These are phyloP conservation scores for Phyllosticta ampelicida DNA, from an alignment of 2,329 filamentous ascomycete genomes.

Conservation along the genomic window DNA sequence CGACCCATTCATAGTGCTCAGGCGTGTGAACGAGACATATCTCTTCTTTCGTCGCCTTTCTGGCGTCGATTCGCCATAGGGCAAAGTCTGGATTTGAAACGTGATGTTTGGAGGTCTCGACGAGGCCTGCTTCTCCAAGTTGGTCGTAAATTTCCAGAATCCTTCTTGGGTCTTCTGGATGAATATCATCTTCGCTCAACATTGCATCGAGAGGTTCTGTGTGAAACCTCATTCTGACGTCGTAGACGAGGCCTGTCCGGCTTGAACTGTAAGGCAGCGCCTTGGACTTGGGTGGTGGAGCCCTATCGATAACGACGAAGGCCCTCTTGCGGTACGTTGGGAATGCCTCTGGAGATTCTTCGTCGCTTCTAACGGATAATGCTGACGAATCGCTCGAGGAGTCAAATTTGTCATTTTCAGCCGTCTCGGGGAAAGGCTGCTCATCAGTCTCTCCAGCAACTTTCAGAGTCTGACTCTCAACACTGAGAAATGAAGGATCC, in stretches of 20 bases:
- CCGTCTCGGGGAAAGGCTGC: not conserved
- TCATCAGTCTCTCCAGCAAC: not conserved
- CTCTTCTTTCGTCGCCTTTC: conserved; percentile 68
- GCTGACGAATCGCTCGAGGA: not conserved
- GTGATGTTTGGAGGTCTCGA: conserved; percentile 49
- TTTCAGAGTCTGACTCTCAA: not conserved
- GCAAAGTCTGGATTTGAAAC: conserved; percentile 42
- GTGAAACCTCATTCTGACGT: conserved; percentile 91
- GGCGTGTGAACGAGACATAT: conserved; percentile 68
- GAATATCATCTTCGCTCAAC: conserved; percentile 54
- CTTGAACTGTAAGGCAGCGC: conserved; percentile 26
- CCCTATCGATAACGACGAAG: conserved; percentile 4
- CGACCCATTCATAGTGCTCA: conserved; percentile 72
- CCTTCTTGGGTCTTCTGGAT: conserved; percentile 86
- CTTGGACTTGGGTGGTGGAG: conserved; percentile 1
- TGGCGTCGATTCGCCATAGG: conserved; percentile 60
- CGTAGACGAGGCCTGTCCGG: conserved; percentile 52
- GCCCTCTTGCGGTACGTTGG: not conserved
- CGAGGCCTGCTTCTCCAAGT: conserved; percentile 69
- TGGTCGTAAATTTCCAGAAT: conserved; percentile 91
- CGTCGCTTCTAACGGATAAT: not conserved
- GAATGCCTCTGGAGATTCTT: not conserved
- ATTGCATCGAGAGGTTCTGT: conserved; percentile 51
- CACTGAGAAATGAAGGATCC: conserved; percentile 7
- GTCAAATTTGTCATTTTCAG: not conserved